Evolutionary conservation across 2,329 filamentous ascomycete species (phyloP).

Genomic region (Zopfia rhizophila): DNA sequence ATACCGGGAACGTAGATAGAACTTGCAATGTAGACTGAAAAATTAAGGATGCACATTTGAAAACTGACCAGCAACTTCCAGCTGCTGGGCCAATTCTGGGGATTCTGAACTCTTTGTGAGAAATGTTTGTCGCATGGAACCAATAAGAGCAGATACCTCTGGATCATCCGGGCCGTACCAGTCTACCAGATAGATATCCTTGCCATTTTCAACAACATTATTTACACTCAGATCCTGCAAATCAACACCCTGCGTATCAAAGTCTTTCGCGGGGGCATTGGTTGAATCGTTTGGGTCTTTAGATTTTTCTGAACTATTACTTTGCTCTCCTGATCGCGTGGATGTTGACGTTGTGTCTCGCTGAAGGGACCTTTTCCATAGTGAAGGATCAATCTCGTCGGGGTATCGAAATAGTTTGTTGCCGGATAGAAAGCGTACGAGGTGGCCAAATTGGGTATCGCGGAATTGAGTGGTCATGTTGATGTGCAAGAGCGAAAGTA

Average conservation of each 20-base stretch:
- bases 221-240: too few species aligned
- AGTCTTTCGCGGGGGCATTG: too few species aligned
- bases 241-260: too few species aligned
- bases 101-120: constrained; percentile 48
- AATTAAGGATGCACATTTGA: constrained; percentile 60
- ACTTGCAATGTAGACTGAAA: constrained; percentile 59
- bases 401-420: constrained; percentile 16
- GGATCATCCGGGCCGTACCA: constrained; percentile 63
- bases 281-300: too few species aligned
- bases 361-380: constrained; percentile 11
- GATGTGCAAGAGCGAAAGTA: neutral
- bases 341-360: neutral
- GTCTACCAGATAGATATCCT: constrained; percentile 60
- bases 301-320: constrained; percentile 28
- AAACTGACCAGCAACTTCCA: constrained; percentile 59
- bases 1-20: constrained; percentile 59
- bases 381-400: constrained; percentile 16
- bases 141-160: constrained; percentile 42
- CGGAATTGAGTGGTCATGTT: constrained; percentile 12
- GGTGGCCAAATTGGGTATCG: constrained; percentile 21
- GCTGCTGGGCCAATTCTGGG: constrained; percentile 57
- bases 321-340: neutral
- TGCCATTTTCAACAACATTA: constrained; percentile 66
- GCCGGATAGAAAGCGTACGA: constrained; percentile 15
- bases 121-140: too few species aligned